Conservation (phyloP, 345 rosid genomes). For the Salix purpurea region DNA sequence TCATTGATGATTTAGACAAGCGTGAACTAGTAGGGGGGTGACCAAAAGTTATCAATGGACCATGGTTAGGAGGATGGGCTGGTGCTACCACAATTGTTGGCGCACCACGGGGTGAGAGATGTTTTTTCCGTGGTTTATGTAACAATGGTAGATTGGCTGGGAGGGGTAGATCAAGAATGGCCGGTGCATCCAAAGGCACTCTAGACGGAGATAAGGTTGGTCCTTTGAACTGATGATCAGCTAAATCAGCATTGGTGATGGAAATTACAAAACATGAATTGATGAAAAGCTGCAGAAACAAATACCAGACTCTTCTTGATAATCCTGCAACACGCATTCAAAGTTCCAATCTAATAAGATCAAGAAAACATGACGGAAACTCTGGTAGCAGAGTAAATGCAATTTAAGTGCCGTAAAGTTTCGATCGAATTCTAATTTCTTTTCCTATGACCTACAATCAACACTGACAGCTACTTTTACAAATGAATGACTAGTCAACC, state of each 20-base stretch:
- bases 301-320: constrained; percentile 16
- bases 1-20: constrained; percentile 60
- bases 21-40: constrained; percentile 61
- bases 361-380: not conserved
- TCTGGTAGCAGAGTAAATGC: not conserved
- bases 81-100: constrained; percentile 40
- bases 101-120: constrained; percentile 42
- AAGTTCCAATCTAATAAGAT: constrained; percentile 6
- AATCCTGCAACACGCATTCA: constrained; percentile 38
- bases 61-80: constrained; percentile 51
- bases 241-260: constrained; percentile 33
- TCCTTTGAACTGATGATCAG: constrained; percentile 29
- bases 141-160: constrained; percentile 39
- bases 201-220: constrained; percentile 35
- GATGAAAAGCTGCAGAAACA: constrained; percentile 38
- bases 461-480: not conserved
- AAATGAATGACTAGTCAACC: not conserved
- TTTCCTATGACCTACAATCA: not conserved
- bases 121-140: constrained; percentile 36
- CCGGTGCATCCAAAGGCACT: constrained; percentile 38
- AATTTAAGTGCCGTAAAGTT: not conserved
- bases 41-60: constrained; percentile 48
- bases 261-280: constrained; percentile 36
- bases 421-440: not conserved
- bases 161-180: constrained; percentile 43